A percentile compares a stretch with the other conserved stretches of the same genome.
phyloP scores from a whole-genome alignment of 352 stramenopile genomes.

The Pythium folliculosum region DNA sequence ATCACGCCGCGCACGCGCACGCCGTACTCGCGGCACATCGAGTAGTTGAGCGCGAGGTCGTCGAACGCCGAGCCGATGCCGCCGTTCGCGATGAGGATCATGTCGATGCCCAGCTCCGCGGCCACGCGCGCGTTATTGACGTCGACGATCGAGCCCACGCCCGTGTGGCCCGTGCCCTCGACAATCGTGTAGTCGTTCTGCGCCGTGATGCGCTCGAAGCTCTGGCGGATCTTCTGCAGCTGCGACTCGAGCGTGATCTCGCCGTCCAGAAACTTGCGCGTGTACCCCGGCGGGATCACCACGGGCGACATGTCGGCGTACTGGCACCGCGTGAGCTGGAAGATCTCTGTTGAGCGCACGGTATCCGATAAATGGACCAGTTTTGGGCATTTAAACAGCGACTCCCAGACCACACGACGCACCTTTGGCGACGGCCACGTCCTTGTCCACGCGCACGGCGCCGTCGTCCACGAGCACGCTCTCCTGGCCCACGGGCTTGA shows the following conservation, averaged over 20 bases:
- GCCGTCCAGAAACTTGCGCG: constrained; percentile 94
- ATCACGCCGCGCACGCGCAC: constrained; percentile 94
- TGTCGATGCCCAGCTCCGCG: constrained; percentile 90
- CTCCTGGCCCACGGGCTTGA: constrained; percentile 96
- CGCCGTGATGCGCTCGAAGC: constrained; percentile 63
- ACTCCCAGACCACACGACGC: constrained; percentile 7
- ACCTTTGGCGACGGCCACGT: constrained; percentile 90
- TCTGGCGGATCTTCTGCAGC: constrained; percentile 63
- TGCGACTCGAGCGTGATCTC: constrained; percentile 85
- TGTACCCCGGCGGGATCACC: constrained; percentile 96
- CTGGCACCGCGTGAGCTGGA: constrained; percentile 89
- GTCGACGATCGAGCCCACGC: constrained; percentile 96
- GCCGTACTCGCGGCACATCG: constrained; percentile 91
- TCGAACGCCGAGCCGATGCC: constrained; percentile 94
- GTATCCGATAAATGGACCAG: constrained; percentile 29
- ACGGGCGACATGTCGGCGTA: constrained; percentile 97
- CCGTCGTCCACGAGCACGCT: constrained; percentile 71
- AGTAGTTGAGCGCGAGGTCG: constrained; percentile 93
- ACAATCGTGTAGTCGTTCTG: constrained; percentile 83
- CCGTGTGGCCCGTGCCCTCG: constrained; percentile 91
- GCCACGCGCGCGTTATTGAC: constrained; percentile 96
- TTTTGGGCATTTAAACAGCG: constrained; percentile 9
- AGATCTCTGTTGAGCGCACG: constrained; percentile 85
- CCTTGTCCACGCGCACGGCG: constrained; percentile 90
- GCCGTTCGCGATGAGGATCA: constrained; percentile 96